phyloP scores from a whole-genome alignment of 1,284 basidiomycete genomes.

The Ganoderma meredithae region DNA sequence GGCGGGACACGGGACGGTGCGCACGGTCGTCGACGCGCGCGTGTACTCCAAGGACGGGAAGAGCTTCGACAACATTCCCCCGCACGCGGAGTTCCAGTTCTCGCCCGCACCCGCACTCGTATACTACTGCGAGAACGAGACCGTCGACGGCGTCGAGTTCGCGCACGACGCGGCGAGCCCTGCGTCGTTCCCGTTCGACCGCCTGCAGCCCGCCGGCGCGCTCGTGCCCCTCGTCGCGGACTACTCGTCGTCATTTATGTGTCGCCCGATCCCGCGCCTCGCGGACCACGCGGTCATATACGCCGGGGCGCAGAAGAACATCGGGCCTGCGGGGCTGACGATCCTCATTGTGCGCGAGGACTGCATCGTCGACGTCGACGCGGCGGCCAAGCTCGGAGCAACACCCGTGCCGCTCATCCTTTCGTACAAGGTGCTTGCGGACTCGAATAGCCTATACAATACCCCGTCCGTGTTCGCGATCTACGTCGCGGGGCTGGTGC shows the following conservation, averaged over 20 bases:
- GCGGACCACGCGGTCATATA: constrained; percentile 93
- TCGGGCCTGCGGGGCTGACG: constrained; percentile 94
- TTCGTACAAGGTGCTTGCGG: constrained; percentile 87
- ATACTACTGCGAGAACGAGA: constrained; percentile 99
- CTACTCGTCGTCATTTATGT: constrained; percentile 98
- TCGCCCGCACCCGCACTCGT: constrained; percentile 85
- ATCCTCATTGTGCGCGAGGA: constrained; percentile 94
- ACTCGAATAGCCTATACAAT: constrained; percentile 89
- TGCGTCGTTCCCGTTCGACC: constrained; percentile 86
- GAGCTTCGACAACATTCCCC: constrained; percentile 84
- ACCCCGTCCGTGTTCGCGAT: constrained; percentile 95
- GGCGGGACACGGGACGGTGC: constrained; percentile 57
- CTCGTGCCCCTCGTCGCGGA: constrained; percentile 91
- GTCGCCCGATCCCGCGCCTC: constrained; percentile 89
- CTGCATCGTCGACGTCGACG: constrained; percentile 88
- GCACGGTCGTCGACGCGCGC: constrained; percentile 76
- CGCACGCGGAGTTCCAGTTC: constrained; percentile 79
- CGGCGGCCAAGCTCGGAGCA: constrained; percentile 78
- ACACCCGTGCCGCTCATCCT: constrained; percentile 82
- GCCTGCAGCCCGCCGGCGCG: constrained; percentile 52
- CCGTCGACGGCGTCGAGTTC: constrained; percentile 96
- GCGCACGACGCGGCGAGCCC: constrained; percentile 58
- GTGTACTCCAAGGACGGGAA: constrained; percentile 68
- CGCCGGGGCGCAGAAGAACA: constrained; percentile 99
- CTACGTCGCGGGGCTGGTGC: constrained; percentile 91